phyloP scores from a whole-genome alignment of 202 grass and related monocot species.

The Zizania palustris region DNA sequence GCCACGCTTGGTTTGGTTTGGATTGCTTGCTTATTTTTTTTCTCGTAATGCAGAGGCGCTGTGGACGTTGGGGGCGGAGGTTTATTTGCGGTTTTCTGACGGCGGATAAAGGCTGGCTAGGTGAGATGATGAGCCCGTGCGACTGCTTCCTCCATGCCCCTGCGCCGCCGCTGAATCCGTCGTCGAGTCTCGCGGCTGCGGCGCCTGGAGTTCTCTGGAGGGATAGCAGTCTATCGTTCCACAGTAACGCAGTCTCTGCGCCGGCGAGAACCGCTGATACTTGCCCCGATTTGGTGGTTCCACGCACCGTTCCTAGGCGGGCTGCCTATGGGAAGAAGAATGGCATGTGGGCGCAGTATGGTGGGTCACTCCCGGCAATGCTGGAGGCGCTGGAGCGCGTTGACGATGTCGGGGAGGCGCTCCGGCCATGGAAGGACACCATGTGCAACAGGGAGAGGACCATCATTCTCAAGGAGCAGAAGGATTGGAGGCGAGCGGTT shows the following conservation, averaged over 20 bases:
- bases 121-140: slow-evolving; percentile 50
- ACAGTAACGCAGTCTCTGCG: slow-evolving; percentile 4
- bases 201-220: slow-evolving; percentile 17
- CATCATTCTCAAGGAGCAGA: slow-evolving; percentile 89
- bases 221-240: slow-evolving; percentile 12
- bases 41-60: neutral
- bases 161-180: neutral
- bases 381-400: slow-evolving; percentile 55
- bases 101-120: slow-evolving; percentile 8
- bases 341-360: slow-evolving; percentile 44
- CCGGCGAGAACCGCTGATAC: slow-evolving; percentile 28
- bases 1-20: neutral
- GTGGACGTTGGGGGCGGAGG: neutral
- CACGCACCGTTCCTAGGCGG: slow-evolving; percentile 13
- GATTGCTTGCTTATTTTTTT: neutral
- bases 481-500: slow-evolving; percentile 67
- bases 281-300: neutral
- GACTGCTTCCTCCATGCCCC: slow-evolving; percentile 41
- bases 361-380: slow-evolving; percentile 66
- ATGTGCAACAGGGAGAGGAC: slow-evolving; percentile 73
- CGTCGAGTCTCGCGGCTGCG: slow-evolving; percentile 5
- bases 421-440: slow-evolving; percentile 66
- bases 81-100: neutral
- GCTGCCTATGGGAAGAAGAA: slow-evolving; percentile 31
- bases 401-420: slow-evolving; percentile 61